Evolutionary conservation across 140 eudicot genomes (phyloP).

Genomic region (Ambrosia hybrid): DNA sequence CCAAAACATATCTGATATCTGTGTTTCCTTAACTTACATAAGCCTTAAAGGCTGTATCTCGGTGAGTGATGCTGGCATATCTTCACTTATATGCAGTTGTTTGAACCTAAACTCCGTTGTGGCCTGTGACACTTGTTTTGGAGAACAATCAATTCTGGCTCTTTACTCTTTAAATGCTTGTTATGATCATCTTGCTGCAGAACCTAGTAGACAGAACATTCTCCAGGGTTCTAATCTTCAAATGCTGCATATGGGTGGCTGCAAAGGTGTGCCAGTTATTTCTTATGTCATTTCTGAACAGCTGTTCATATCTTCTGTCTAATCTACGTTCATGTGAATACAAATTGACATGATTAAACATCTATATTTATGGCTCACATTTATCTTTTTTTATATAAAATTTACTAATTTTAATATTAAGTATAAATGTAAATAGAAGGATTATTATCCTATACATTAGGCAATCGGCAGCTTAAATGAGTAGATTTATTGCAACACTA

Average conservation of each 20-base stretch:
- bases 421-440: no score
- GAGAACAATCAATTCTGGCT: constrained; percentile 55
- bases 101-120: constrained; percentile 60
- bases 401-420: neutral
- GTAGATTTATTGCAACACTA: no score
- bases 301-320: neutral
- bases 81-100: constrained; percentile 57
- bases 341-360: constrained; percentile 21
- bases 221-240: constrained; percentile 45
- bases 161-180: constrained; percentile 49
- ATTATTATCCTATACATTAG: no score
- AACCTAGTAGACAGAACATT: constrained; percentile 19
- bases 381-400: no score
- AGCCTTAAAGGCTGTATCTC: constrained; percentile 70
- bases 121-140: constrained; percentile 75
- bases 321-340: neutral
- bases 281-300: neutral
- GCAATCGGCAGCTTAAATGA: no score
- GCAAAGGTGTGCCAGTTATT: constrained; percentile 54
- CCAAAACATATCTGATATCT: constrained; percentile 45
- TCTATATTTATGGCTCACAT: no score
- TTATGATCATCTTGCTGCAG: constrained; percentile 17
- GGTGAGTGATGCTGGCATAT: constrained; percentile 71
- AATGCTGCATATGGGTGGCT: constrained; percentile 76
- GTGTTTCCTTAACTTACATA: constrained; percentile 57